Base-by-base conservation (phyloP, 2,329 filamentous ascomycete species). In the Penicillium sp. region DNA sequence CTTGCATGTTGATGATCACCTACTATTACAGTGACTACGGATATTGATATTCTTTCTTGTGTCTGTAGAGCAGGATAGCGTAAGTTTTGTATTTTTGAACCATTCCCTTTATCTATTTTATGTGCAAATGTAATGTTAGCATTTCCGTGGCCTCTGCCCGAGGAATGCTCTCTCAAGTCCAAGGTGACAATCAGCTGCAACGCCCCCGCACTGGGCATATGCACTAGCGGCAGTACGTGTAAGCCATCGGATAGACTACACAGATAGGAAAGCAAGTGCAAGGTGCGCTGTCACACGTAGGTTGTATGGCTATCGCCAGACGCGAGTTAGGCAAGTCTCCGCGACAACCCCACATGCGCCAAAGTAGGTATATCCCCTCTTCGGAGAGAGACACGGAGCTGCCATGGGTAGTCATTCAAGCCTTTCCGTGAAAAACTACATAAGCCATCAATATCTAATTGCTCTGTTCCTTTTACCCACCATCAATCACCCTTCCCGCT, bases 311-410 rank as follows among this genome's bases (percentile, higher is more conserved):
- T 49, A 49, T 48, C 34, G 18, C 14, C 20, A 48, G 31, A 37
- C 9, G 34, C 35, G 7, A 50, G 51, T 60, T 54, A 61, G 60
- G 60, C 47, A 62, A 49, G 58, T 59, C 50, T 62, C 59, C 61
- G 39, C 61, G 61, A 60, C 57, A 47, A 40, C 55, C 59, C 59
- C 61, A 55, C 61, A 46, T 50, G 16, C 8, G n/a, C n/a, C 20
- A 13, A 24, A 26, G 5, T 43, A 34, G 11, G 37, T 39, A 39
- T 20, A 20, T 39, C n/a, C 13, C n/a, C 5, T 40, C 1, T 22
- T 37, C 16, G 16, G 20, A 9, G 11, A 39, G 11, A 14, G 11
- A 40, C 8, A 22, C 18, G 0, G 20, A 4, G 38, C 31, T 50
- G 18, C 8, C 14, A 11, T 42, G 10, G 11, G 14, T 2, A 20